These are phyloP conservation scores for Vigna reflexopilosa DNA, from an alignment of 306 rosid species.

Conservation along the genomic window DNA sequence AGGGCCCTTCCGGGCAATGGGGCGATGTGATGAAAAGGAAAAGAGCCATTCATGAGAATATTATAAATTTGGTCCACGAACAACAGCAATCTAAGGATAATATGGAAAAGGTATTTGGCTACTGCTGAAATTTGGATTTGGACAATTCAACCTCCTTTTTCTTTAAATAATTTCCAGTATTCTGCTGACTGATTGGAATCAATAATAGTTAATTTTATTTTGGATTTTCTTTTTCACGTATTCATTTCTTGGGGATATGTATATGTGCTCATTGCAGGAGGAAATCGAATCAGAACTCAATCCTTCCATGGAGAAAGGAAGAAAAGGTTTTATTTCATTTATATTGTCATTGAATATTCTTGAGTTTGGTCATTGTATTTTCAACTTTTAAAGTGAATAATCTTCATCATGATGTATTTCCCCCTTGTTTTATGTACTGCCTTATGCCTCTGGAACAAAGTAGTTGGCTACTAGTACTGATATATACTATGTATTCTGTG, in stretches of 20 bases:
- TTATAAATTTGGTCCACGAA: slow-evolving; percentile 73
- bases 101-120: slow-evolving; percentile 57
- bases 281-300: slow-evolving; percentile 47
- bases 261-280: slow-evolving; percentile 62
- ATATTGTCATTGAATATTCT: slow-evolving; percentile 2
- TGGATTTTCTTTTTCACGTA: slow-evolving; percentile 24
- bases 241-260: neutral
- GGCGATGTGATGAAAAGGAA: slow-evolving; percentile 93
- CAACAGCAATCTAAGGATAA: slow-evolving; percentile 56
- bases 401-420: neutral
- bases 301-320: slow-evolving; percentile 56
- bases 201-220: slow-evolving; percentile 7
- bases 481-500: too few species aligned
- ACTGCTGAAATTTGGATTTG: slow-evolving; percentile 31
- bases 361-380: slow-evolving; percentile 29
- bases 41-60: slow-evolving; percentile 84
- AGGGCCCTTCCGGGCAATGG: slow-evolving; percentile 85
- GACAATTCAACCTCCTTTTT: slow-evolving; percentile 4
- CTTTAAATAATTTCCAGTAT: neutral
- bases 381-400: neutral
- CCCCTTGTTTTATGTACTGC: neutral
- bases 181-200: slow-evolving; percentile 15
- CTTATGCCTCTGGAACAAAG: neutral
- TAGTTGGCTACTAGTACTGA: too few species aligned
- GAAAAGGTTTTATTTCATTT: slow-evolving; percentile 62